A percentile compares a stretch with the other conserved stretches of the same genome.
Conservation (phyloP, 768 basidiomycete genomes). For the Daedalea quercina region DNA sequence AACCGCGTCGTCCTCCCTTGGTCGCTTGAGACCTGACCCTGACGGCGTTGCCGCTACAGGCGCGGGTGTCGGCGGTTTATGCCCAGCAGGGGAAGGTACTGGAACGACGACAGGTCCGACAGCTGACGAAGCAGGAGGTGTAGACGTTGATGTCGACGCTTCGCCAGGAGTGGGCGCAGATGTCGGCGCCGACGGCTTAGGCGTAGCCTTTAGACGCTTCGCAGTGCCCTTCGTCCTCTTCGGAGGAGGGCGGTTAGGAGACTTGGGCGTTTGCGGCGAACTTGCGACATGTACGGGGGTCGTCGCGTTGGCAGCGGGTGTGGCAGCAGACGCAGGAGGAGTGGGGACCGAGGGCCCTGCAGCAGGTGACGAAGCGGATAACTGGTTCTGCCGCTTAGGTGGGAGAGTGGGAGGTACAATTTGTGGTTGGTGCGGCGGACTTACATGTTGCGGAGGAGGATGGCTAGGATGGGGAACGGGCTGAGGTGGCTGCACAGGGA, state of each 20-base stretch:
- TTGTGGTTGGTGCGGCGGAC: not conserved
- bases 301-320: conserved; percentile 40
- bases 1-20: conserved; percentile 43
- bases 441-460: not conserved
- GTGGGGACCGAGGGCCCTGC: conserved; percentile 11
- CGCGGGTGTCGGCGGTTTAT: conserved; percentile 13
- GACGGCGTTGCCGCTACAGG: conserved; percentile 13
- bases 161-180: conserved; percentile 7
- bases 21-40: conserved; percentile 33
- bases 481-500: not conserved
- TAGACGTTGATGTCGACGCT: conserved; percentile 18
- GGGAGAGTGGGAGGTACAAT: not conserved
- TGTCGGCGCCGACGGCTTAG: conserved; percentile 26
- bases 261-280: conserved; percentile 65
- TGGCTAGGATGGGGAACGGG: not conserved
- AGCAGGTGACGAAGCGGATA: conserved; percentile 4
- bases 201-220: conserved; percentile 3
- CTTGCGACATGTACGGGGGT: conserved; percentile 34
- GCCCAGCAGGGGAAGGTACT: conserved; percentile 22
- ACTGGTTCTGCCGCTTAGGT: not conserved
- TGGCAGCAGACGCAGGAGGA: conserved; percentile 31
- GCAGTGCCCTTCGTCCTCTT: conserved; percentile 35
- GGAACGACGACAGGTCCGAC: conserved; percentile 23
- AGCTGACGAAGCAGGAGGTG: conserved; percentile 24
- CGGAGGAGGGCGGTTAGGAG: conserved; percentile 52